Conservation (phyloP, 805 yeast species). For the Nadsonia fulvescens region DNA sequence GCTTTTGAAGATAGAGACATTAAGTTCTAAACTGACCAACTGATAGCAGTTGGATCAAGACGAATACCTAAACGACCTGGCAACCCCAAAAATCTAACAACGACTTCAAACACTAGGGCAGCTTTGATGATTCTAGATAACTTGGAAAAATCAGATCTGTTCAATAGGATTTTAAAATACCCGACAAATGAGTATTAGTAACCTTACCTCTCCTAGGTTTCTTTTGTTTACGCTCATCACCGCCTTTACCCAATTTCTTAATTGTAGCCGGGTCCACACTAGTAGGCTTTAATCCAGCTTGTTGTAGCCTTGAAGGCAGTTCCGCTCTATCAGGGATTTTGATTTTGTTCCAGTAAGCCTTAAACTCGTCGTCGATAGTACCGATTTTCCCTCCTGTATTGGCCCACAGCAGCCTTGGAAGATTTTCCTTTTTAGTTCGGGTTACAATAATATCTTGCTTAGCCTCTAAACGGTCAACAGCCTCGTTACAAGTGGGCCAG, state of each 20-base stretch:
- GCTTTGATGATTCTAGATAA: too few species aligned
- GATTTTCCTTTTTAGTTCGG: slow-evolving; percentile 80
- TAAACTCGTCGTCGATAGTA: slow-evolving; percentile 64
- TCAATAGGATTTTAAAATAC: slow-evolving; percentile 75
- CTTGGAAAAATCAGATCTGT: too few species aligned
- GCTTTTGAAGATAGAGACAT: too few species aligned
- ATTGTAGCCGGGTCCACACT: slow-evolving; percentile 94
- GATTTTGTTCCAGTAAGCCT: slow-evolving; percentile 60
- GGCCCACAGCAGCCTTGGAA: slow-evolving; percentile 89
- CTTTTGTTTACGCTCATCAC: slow-evolving; percentile 57
- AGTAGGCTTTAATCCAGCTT: slow-evolving; percentile 86
- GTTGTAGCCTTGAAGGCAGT: slow-evolving; percentile 58
- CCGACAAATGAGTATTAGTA: slow-evolving; percentile 93
- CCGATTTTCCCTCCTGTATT: slow-evolving; percentile 62
- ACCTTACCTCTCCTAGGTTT: slow-evolving; percentile 85
- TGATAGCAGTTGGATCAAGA: too few species aligned
- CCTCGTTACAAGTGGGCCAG: slow-evolving; percentile 77
- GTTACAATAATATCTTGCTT: slow-evolving; percentile 64
- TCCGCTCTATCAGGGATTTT: slow-evolving; percentile 70
- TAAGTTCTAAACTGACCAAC: too few species aligned
- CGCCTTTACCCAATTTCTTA: slow-evolving; percentile 40
- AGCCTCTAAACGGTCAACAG: slow-evolving; percentile 61
- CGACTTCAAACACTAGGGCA: too few species aligned
- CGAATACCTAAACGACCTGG: too few species aligned
- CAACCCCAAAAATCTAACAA: too few species aligned